Evolutionary conservation across 2,329 filamentous ascomycete species (phyloP), one percentile per base, ranked within the genome.

Genomic region (Aspergillus pseudoglaucus): DNA sequence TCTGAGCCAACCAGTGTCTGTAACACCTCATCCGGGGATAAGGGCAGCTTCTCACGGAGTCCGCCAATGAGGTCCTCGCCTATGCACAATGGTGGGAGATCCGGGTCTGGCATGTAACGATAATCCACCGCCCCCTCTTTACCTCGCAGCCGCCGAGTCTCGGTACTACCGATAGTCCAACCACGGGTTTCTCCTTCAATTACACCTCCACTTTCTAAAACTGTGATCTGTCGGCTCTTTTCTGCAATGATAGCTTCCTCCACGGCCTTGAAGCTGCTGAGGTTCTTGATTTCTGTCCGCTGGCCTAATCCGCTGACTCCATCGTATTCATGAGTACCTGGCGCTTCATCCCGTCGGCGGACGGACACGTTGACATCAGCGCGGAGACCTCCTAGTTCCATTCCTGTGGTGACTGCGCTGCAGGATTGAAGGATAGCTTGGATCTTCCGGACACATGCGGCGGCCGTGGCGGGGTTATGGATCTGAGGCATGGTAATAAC

Each of bases 81-180:
- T 51, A 98, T 85, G 2, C 90, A 64, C 1, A 98, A 75, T 1
- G 93, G 89, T 0, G 81, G 79, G 12, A 98, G 76, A 63, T 98
- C 93, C 4, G 93, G 88, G 65, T 98, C 93, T 0, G 93, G 91
- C 91, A 98, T 97, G 64, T 98, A 98, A 38, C 93, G 80, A 68
- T 98, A 98, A 67, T 98, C 93, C 5, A 97, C 90, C 63, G 95
- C 91, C 42, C 93, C 93, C 67, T 97, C 93, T 67, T 98, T 98
- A 22, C 89, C 89, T 59, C 93, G 81, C 39, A 98, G 73, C 37
- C 85, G 80, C 49, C 82, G 83, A 3, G 93, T 97, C 64, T 90
- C 85, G 3, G 82, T 89, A 53, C 83, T 85, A 2, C 90, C 90
- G 20, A 95, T 78, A 1, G 88, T 87, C 90, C 90, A 98, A 5